phyloP scores from a whole-genome alignment of 1,284 basidiomycete genomes.

The Anthracocystis setariae region DNA sequence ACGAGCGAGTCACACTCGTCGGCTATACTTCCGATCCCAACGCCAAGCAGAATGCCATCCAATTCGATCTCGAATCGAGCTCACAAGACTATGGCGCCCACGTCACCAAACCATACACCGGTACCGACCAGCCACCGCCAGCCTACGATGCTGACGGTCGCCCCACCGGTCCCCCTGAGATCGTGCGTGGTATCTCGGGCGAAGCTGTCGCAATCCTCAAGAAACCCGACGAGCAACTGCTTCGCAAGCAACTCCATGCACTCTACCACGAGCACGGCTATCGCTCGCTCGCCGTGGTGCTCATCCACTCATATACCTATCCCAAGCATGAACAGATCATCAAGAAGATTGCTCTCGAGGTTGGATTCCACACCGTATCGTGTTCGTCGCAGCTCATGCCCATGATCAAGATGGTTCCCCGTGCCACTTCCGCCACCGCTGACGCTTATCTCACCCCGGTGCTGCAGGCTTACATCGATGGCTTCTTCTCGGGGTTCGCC shows the following conservation, averaged over 20 bases:
- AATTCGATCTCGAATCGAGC: constrained; percentile 48
- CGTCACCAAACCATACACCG: constrained; percentile 47
- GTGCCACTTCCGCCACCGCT: constrained; percentile 89
- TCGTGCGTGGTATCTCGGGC: constrained; percentile 85
- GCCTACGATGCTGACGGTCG: constrained; percentile 77
- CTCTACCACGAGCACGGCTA: constrained; percentile 79
- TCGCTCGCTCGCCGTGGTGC: constrained; percentile 83
- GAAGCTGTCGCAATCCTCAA: constrained; percentile 89
- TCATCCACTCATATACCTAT: constrained; percentile 92
- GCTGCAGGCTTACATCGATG: constrained; percentile 84
- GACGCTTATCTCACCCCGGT: constrained; percentile 97
- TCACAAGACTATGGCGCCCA: constrained; percentile 10
- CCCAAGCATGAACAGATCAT: constrained; percentile 81
- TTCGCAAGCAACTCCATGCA: constrained; percentile 73
- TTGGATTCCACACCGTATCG: constrained; percentile 89
- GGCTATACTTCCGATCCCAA: constrained; percentile 90
- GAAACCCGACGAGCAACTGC: constrained; percentile 71
- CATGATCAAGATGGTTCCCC: constrained; percentile 90
- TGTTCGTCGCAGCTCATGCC: constrained; percentile 87
- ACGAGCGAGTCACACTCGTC: constrained; percentile 92
- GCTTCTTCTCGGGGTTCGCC: constrained; percentile 90
- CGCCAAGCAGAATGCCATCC: constrained; percentile 74
- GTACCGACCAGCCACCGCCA: constrained; percentile 70
- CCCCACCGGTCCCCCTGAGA: constrained; percentile 76
- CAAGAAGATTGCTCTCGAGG: constrained; percentile 77